These are phyloP conservation scores for Pythium phragmiticola DNA, from an alignment of 352 stramenopile genomes.

Conservation along the genomic window DNA sequence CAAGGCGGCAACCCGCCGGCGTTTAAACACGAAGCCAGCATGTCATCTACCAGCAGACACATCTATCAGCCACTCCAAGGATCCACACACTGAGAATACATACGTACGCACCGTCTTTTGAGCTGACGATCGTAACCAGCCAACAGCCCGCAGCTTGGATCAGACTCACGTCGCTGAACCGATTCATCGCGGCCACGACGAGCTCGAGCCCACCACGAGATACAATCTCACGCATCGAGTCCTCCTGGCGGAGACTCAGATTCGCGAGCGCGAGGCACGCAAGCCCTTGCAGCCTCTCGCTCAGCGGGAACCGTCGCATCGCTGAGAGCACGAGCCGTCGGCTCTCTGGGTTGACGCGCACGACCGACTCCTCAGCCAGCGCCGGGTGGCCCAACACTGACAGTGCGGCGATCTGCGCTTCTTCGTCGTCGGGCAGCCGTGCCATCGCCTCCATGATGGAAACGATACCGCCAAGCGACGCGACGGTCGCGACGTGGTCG, in stretches of 20 bases:
- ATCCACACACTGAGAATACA: not conserved
- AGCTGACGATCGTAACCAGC: slow-evolving; percentile 51
- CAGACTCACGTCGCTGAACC: slow-evolving; percentile 41
- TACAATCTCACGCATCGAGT: slow-evolving; percentile 57
- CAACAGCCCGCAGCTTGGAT: slow-evolving; percentile 56
- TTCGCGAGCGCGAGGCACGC: slow-evolving; percentile 54
- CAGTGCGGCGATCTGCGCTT: slow-evolving; percentile 47
- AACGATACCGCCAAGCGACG: slow-evolving; percentile 41
- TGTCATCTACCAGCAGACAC: slow-evolving; percentile 32
- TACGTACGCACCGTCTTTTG: slow-evolving; percentile 36
- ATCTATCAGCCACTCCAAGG: not conserved
- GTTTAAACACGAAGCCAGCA: slow-evolving; percentile 47
- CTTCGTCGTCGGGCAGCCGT: slow-evolving; percentile 44
- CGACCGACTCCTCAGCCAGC: slow-evolving; percentile 45
- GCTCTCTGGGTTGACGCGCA: slow-evolving; percentile 54
- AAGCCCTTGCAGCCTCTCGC: slow-evolving; percentile 55
- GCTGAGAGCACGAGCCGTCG: slow-evolving; percentile 51
- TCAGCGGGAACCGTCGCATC: slow-evolving; percentile 59
- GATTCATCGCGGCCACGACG: slow-evolving; percentile 49
- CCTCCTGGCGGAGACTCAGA: slow-evolving; percentile 56
- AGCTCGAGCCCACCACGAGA: slow-evolving; percentile 48
- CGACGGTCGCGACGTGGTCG: slow-evolving; percentile 34
- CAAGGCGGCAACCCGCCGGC: slow-evolving; percentile 44
- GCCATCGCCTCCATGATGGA: slow-evolving; percentile 52
- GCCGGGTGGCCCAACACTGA: slow-evolving; percentile 55